Conservation (phyloP, 2,329 filamentous ascomycete genomes). For the Aureobasidium sp. region DNA sequence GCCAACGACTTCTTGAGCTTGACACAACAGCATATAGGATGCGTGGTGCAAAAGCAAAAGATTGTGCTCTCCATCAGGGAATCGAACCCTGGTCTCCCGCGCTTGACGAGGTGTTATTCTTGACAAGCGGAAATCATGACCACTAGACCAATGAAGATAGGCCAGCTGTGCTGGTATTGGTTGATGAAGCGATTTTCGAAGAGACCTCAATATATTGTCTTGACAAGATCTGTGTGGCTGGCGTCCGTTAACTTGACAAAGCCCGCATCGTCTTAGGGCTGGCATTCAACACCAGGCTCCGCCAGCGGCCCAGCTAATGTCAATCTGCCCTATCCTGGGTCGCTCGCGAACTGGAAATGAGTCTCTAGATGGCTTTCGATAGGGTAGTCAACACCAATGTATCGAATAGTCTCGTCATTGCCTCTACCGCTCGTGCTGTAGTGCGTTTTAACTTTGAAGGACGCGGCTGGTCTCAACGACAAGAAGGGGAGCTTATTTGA, state of each 20-base stretch:
- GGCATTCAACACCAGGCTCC: background rate
- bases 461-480: background rate
- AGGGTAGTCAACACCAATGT: background rate
- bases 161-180: slow-evolving; percentile 12
- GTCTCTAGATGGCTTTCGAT: no score
- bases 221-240: no score
- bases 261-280: background rate
- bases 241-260: no score
- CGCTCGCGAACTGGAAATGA: background rate
- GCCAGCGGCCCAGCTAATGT: background rate
- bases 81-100: slow-evolving; percentile 29
- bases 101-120: slow-evolving; percentile 17
- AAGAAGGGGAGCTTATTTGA: no score
- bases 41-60: background rate
- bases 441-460: no score
- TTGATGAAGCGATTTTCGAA: background rate
- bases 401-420: background rate
- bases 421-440: background rate
- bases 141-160: slow-evolving; percentile 15
- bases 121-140: slow-evolving; percentile 16
- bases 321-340: no score
- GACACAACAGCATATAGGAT: background rate
- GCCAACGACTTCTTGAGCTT: no score
- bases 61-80: slow-evolving; percentile 20
- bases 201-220: no score